Base-by-base conservation (phyloP, 2,329 filamentous ascomycete genomes). In the Stachybotrys echinatus region DNA sequence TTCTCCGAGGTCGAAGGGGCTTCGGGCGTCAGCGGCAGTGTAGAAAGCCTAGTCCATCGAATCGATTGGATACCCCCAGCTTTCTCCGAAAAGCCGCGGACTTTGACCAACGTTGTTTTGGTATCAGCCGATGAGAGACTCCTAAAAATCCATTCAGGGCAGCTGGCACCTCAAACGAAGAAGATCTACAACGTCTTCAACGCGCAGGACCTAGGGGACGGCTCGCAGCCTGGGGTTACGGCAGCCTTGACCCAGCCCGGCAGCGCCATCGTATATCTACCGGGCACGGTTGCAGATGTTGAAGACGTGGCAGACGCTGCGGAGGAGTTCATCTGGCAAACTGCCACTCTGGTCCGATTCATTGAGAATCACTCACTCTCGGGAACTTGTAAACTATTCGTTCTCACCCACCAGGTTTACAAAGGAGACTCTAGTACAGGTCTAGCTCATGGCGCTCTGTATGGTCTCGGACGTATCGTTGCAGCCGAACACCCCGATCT, bases 31-130 rank as follows among this genome's bases (percentile, higher is more conserved):
- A 43, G 49, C 23, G 45, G 49, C 8, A 47, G 51, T 38, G 42
- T 51, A 18, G 48, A 50, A 17, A 42, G 46, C 18, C 38, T 53
- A n/a, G 51, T 53, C 2, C 51, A 53, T 39, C 51, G 47, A n/a
- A 44, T 53, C 20, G 49, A 38, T 19, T 53, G 51, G 51, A 23
- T 42, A 4, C 48, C 48, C 12, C 40, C 43, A 6, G 21, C 3
- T 12, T 34, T 49, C 10, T 27, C 51, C 3, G 49, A 53, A 46
- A 39, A 44, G n/a, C 51, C 51, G n/a, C 38, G 42, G 6, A 22
- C 4, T 14, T 22, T 45, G 42, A 27, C 6, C 42, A 45, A 31
- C 18, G 42, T 45, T 12, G 5, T 45, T 12, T 14, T 45, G 21
- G 22, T 45, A 12, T 23, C 42, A 27, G 14, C 14, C 17, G 42